phyloP scores from a whole-genome alignment of 148 eudicot genomes.

The Fallopia convolvulus region DNA sequence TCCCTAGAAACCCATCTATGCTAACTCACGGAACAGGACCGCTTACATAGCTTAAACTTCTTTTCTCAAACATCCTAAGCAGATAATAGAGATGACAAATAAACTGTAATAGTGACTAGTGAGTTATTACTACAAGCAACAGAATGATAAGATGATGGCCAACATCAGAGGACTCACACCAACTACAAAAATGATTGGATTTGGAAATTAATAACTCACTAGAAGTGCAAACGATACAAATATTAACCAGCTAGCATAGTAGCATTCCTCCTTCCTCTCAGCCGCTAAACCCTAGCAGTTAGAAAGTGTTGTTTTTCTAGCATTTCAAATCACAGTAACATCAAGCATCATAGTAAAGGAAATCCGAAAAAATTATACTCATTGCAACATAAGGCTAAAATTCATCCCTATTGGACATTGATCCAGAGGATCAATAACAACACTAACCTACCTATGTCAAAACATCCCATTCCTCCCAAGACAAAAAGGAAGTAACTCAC shows the following conservation, averaged over 20 bases:
- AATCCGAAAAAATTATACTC: background rate
- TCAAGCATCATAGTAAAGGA: background rate
- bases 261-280: background rate
- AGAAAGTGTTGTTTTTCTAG: background rate
- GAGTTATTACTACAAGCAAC: background rate
- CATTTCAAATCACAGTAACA: background rate
- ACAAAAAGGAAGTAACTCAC: background rate
- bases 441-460: background rate
- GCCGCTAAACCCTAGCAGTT: background rate
- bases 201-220: background rate
- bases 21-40: conserved; percentile 72
- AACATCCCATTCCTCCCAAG: too few species aligned
- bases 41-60: conserved; percentile 73
- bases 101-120: background rate
- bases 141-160: background rate
- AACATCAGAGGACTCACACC: background rate
- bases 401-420: background rate
- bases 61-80: conserved; percentile 80
- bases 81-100: background rate
- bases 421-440: background rate
- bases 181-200: background rate
- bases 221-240: background rate
- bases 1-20: too few species aligned
- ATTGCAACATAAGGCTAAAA: background rate
- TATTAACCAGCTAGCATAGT: background rate